phyloP scores from a whole-genome alignment of 352 stramenopile species.

The Phytophthora sp. region DNA sequence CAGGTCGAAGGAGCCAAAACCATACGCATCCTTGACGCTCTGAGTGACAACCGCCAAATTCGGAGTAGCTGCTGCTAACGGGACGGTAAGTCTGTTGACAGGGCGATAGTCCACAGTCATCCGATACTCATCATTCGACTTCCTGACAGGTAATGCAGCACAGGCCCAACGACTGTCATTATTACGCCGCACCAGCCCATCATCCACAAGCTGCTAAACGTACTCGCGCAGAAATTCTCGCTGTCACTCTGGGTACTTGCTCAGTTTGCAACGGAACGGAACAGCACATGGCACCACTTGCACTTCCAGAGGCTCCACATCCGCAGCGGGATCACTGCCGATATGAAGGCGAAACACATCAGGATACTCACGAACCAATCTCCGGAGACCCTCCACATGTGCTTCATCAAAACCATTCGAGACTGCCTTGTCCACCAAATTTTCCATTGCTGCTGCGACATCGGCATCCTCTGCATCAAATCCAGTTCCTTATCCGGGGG shows the following conservation, averaged over 20 bases:
- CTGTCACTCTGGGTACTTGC: background rate
- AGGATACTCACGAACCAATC: too few relatives aligned
- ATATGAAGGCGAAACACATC: background rate
- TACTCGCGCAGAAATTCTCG: background rate
- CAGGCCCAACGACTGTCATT: background rate
- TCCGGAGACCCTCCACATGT: too few relatives aligned
- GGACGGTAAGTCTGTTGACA: background rate
- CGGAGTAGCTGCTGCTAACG: constrained; percentile 6
- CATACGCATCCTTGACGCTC: background rate
- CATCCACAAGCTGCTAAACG: background rate
- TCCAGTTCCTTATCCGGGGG: too few relatives aligned
- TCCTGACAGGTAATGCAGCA: background rate
- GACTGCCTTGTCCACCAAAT: too few relatives aligned
- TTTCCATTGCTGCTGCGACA: too few relatives aligned
- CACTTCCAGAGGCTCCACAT: background rate
- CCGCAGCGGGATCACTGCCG: background rate
- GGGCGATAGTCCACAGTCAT: background rate
- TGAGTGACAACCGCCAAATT: background rate
- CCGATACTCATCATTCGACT: background rate
- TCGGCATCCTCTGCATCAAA: too few relatives aligned
- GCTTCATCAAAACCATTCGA: too few relatives aligned
- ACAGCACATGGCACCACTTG: background rate
- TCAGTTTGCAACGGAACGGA: background rate
- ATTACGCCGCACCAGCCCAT: background rate
- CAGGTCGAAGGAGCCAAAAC: constrained; percentile 13